These are phyloP conservation scores for Polychytrium aggregatum DNA, from an alignment of 192 early-diverging fungal genomes.

Conservation along the genomic window DNA sequence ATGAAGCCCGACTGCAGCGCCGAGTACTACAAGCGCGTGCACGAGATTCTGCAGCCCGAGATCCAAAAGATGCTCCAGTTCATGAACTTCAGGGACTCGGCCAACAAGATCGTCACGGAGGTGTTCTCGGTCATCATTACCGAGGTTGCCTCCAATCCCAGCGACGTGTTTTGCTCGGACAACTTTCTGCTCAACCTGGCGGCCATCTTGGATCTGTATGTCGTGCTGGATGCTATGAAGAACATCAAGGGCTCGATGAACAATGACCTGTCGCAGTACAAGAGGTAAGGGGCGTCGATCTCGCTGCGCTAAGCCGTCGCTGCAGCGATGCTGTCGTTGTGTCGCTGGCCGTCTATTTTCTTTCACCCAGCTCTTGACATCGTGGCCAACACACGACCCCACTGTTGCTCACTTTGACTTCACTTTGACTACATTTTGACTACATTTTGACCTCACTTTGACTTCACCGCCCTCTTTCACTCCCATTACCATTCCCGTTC, in stretches of 20 bases:
- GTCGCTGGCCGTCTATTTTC: too few relatives aligned
- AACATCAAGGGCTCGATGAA: slow-evolving; percentile 41
- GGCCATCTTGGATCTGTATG: slow-evolving; percentile 24
- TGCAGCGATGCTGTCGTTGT: too few relatives aligned
- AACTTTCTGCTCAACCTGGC: slow-evolving; percentile 23
- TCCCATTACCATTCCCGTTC: too few relatives aligned
- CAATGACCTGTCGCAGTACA: slow-evolving; percentile 46
- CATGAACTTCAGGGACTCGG: slow-evolving; percentile 28
- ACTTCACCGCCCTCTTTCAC: too few relatives aligned
- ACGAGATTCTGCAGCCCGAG: slow-evolving; percentile 26
- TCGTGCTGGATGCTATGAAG: slow-evolving; percentile 39
- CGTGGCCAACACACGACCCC: too few relatives aligned
- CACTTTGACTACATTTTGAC: too few relatives aligned
- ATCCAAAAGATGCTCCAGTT: slow-evolving; percentile 29
- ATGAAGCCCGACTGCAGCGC: slow-evolving; percentile 17
- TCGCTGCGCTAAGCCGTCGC: too few relatives aligned
- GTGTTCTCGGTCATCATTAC: slow-evolving; percentile 19
- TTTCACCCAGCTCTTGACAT: too few relatives aligned
- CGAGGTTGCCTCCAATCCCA: slow-evolving; percentile 16
- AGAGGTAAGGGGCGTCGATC: slow-evolving; percentile 23
- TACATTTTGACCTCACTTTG: too few relatives aligned
- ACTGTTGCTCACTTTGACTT: too few relatives aligned
- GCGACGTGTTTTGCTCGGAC: slow-evolving; percentile 22
- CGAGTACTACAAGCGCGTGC: slow-evolving; percentile 15
- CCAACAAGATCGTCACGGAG: slow-evolving; percentile 16